Conservation (phyloP, 257 asterid genomes). For the Solanum paucissectum region DNA sequence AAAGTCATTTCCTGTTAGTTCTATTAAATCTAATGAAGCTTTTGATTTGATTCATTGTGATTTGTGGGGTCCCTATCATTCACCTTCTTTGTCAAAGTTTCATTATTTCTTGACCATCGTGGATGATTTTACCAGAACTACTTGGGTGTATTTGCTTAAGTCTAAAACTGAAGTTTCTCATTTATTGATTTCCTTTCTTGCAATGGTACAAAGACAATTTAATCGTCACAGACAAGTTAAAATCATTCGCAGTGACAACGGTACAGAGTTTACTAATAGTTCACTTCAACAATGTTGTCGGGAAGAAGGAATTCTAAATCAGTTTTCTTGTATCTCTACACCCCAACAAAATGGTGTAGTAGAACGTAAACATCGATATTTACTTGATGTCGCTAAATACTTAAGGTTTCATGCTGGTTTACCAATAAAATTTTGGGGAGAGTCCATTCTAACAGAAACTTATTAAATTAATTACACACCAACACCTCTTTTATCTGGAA, state of each 20-base stretch:
- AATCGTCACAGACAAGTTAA: too few relatives aligned
- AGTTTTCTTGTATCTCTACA: background rate
- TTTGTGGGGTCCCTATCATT: background rate
- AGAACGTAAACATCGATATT: background rate
- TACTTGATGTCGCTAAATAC: background rate
- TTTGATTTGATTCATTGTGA: background rate
- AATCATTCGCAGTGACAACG: background rate
- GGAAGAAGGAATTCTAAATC: background rate
- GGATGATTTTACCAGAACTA: background rate
- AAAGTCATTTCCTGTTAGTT: too few relatives aligned
- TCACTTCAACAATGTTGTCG: background rate
- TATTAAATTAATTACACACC: background rate
- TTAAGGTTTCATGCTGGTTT: background rate
- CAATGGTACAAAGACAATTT: background rate
- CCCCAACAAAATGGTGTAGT: background rate
- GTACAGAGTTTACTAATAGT: background rate
- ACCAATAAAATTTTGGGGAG: background rate
- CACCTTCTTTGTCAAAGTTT: background rate
- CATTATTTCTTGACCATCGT: background rate
- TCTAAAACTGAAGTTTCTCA: background rate
- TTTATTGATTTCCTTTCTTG: too few relatives aligned
- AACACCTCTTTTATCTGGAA: background rate
- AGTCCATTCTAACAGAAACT: background rate
- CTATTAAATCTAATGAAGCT: too few relatives aligned
- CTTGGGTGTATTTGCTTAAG: background rate